These are phyloP conservation scores for Lipomyces kockii DNA, from an alignment of 805 yeast genomes.

Conservation along the genomic window DNA sequence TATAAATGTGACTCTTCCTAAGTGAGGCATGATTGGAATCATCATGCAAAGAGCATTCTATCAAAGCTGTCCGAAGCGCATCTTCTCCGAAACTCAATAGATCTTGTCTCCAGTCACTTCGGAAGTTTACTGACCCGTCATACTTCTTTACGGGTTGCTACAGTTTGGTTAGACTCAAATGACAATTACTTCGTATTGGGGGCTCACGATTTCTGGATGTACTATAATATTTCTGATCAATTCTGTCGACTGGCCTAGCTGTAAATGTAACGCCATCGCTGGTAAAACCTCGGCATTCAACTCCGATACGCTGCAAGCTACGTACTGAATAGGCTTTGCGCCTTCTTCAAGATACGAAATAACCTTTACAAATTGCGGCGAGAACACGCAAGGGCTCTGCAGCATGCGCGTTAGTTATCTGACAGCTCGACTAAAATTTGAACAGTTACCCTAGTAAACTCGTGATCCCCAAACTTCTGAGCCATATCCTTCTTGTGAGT, in stretches of 20 bases:
- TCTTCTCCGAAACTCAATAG: slow-evolving; percentile 1
- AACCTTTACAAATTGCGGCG: slow-evolving; percentile 7
- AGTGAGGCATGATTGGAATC: not conserved
- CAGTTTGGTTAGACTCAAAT: not conserved
- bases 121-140: not conserved
- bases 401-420: not conserved
- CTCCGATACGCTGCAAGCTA: slow-evolving; percentile 10
- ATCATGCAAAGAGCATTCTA: not conserved
- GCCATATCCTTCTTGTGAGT: not conserved
- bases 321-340: not conserved
- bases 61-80: not conserved
- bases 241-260: not conserved
- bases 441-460: not conserved
- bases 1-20: not conserved
- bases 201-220: slow-evolving; percentile 8
- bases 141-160: not conserved
- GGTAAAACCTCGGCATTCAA: slow-evolving; percentile 6
- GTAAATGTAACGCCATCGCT: slow-evolving; percentile 4
- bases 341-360: slow-evolving; percentile 8
- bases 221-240: not conserved
- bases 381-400: not conserved
- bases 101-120: slow-evolving; percentile 2
- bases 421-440: not conserved
- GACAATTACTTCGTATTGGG: not conserved
- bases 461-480: not conserved